Conservation (phyloP, 495 filamentous ascomycete species). For the Cercophora newfieldiana region DNA sequence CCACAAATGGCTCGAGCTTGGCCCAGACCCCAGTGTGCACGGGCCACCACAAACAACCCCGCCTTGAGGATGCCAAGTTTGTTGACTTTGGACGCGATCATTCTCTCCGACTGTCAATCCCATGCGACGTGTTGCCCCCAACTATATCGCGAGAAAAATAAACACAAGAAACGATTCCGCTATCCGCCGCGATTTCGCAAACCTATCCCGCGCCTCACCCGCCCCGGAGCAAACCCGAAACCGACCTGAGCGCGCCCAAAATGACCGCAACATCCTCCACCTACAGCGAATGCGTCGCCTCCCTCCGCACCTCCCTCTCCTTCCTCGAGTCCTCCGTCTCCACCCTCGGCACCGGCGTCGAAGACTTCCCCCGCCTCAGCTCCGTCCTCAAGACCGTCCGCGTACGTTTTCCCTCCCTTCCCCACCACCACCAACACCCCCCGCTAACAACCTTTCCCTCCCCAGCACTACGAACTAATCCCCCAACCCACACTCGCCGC, state of each 20-base stretch:
- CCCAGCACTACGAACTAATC: slow-evolving; percentile 53
- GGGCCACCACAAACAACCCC: background rate
- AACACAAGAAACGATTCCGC: no score
- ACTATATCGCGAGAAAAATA: no score
- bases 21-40: background rate
- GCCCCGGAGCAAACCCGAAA: background rate
- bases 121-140: no score
- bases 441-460: background rate
- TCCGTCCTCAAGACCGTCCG: slow-evolving; percentile 50
- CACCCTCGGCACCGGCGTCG: slow-evolving; percentile 45
- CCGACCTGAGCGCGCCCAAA: background rate
- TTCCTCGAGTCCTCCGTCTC: slow-evolving; percentile 52
- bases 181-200: no score
- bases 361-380: slow-evolving; percentile 48
- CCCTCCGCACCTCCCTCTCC: slow-evolving; percentile 51
- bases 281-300: slow-evolving; percentile 49
- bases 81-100: slow-evolving; percentile 5
- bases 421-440: background rate
- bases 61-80: background rate
- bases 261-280: slow-evolving; percentile 13
- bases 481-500: slow-evolving; percentile 49
- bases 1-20: background rate
- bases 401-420: slow-evolving; percentile 29
- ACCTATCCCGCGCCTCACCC: background rate
- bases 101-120: background rate